These are phyloP conservation scores for Endocalyx cinctus DNA, from an alignment of 2,329 filamentous ascomycete genomes.

Conservation along the genomic window DNA sequence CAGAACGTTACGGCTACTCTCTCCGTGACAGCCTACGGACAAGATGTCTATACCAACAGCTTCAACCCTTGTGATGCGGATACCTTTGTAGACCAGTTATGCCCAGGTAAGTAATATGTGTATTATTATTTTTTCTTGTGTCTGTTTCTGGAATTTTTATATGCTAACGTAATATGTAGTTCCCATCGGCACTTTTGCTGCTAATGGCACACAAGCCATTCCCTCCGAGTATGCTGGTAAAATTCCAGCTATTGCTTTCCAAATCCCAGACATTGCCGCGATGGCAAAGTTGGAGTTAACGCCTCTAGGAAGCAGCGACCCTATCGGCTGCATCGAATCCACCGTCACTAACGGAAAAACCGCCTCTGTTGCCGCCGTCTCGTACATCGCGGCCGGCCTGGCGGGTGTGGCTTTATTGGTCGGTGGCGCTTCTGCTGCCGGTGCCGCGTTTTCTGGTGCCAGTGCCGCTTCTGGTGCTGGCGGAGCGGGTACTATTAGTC, in stretches of 20 bases:
- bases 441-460: slow-evolving; percentile 52
- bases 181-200: slow-evolving; percentile 68
- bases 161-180: slow-evolving; percentile 44
- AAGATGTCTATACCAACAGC: slow-evolving; percentile 67
- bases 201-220: slow-evolving; percentile 67
- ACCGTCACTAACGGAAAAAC: slow-evolving; percentile 85
- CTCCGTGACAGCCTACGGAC: slow-evolving; percentile 79
- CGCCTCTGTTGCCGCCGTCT: slow-evolving; percentile 66
- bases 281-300: slow-evolving; percentile 74
- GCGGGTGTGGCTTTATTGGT: slow-evolving; percentile 78
- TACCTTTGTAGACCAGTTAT: slow-evolving; percentile 69
- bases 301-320: slow-evolving; percentile 50
- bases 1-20: slow-evolving; percentile 79
- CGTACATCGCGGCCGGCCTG: slow-evolving; percentile 78
- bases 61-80: slow-evolving; percentile 76
- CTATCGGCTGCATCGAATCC: slow-evolving; percentile 79
- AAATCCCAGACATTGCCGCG: slow-evolving; percentile 84
- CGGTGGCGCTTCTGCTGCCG: slow-evolving; percentile 66
- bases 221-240: slow-evolving; percentile 64
- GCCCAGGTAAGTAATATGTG: slow-evolving; percentile 63
- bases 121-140: background rate
- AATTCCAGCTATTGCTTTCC: slow-evolving; percentile 87
- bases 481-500: slow-evolving; percentile 65
- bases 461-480: slow-evolving; percentile 48
- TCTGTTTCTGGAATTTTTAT: background rate